A percentile compares a stretch with the other conserved stretches of the same genome.
These are phyloP conservation scores for Xylaria grammica DNA, from an alignment of 495 filamentous ascomycete genomes.

Conservation along the genomic window DNA sequence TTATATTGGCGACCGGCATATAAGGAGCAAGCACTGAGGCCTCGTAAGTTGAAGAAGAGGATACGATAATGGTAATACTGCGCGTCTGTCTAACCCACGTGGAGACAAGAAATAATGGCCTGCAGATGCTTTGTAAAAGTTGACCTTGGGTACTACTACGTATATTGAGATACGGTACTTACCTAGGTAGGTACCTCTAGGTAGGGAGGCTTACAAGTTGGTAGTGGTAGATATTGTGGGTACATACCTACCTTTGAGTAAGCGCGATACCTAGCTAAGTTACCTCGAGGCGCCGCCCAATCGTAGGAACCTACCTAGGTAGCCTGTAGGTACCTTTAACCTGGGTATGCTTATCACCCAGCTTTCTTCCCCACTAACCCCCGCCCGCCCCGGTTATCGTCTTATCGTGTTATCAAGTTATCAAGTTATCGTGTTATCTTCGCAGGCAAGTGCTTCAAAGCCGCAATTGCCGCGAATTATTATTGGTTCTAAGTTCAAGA, in stretches of 20 bases:
- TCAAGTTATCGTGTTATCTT: neutral
- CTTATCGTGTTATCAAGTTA: neutral
- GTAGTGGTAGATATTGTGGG: too few species aligned
- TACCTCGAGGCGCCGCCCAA: too few species aligned
- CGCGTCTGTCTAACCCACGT: conserved; percentile 11
- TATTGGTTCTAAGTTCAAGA: too few species aligned
- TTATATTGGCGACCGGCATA: neutral
- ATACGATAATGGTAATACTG: neutral
- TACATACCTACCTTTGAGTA: neutral
- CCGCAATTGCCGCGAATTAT: too few species aligned
- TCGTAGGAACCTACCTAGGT: too few species aligned
- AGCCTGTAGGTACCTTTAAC: too few species aligned
- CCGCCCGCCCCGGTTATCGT: neutral
- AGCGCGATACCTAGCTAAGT: too few species aligned
- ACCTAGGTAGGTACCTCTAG: too few species aligned
- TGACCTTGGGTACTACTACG: too few species aligned
- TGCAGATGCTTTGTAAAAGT: neutral
- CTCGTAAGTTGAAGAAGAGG: neutral
- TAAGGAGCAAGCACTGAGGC: neutral
- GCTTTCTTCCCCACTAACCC: neutral
- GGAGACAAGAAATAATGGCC: neutral
- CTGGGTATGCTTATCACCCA: neutral
- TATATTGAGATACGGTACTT: too few species aligned
- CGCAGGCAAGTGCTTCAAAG: too few species aligned
- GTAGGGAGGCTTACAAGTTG: too few species aligned